Evolutionary conservation across 805 yeast species (phyloP).

Genomic region (Lachancea meyersii): DNA sequence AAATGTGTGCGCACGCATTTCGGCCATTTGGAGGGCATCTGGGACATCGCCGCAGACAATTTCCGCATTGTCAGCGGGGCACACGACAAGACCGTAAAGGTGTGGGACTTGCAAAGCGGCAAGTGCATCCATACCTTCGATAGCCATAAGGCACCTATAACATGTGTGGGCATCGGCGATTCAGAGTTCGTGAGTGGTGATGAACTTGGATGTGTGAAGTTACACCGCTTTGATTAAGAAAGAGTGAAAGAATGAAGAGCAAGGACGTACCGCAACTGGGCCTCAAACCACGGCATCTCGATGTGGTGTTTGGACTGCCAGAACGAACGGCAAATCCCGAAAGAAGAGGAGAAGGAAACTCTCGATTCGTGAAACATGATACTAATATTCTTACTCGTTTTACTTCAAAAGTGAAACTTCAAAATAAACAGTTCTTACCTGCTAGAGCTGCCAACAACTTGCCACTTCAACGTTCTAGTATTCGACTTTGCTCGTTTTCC

Average conservation of each 20-base stretch:
- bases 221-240: slow-evolving; percentile 59
- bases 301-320: too few species aligned
- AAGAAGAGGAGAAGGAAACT: too few species aligned
- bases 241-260: not conserved
- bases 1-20: slow-evolving; percentile 88
- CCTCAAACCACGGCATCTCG: too few species aligned
- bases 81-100: slow-evolving; percentile 83
- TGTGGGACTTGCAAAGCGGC: slow-evolving; percentile 95
- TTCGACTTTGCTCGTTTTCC: too few species aligned
- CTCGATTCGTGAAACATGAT: too few species aligned
- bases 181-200: slow-evolving; percentile 86
- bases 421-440: too few species aligned
- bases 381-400: too few species aligned
- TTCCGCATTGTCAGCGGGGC: slow-evolving; percentile 93
- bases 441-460: too few species aligned
- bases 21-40: slow-evolving; percentile 97
- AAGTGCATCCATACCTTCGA: slow-evolving; percentile 90
- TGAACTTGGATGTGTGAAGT: slow-evolving; percentile 79
- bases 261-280: too few species aligned
- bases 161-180: slow-evolving; percentile 82
- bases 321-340: too few species aligned
- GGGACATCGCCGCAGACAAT: slow-evolving; percentile 95
- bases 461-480: too few species aligned
- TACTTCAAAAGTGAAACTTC: too few species aligned
- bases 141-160: slow-evolving; percentile 39